These are phyloP conservation scores for Exophiala bonariae DNA, from an alignment of 2,329 filamentous ascomycete genomes.

Conservation along the genomic window DNA sequence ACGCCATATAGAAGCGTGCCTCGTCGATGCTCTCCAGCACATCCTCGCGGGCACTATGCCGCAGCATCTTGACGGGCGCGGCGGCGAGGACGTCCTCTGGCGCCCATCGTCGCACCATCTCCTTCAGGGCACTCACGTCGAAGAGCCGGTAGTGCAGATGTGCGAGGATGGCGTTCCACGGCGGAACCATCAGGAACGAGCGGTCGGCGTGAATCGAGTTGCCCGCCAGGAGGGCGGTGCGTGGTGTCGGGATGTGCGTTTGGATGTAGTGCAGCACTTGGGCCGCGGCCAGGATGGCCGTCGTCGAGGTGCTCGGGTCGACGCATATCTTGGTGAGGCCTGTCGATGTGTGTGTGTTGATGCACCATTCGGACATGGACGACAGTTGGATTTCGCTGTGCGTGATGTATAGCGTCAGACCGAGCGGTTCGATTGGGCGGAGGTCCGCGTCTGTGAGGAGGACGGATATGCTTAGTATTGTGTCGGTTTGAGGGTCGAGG, in stretches of 20 bases:
- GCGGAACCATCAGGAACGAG: constrained; percentile 72
- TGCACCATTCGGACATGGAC: constrained; percentile 89
- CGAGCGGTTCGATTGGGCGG: constrained; percentile 73
- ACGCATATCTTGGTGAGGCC: constrained; percentile 81
- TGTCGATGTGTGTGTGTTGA: constrained; percentile 72
- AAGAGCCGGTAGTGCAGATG: constrained; percentile 87
- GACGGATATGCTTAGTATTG: constrained; percentile 89
- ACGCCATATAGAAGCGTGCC: constrained; percentile 75
- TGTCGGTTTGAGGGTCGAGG: constrained; percentile 73
- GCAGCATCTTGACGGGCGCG: constrained; percentile 70
- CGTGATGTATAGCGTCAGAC: constrained; percentile 76
- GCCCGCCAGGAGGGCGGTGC: constrained; percentile 75
- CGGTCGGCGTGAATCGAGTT: constrained; percentile 92
- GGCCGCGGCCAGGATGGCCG: constrained; percentile 68
- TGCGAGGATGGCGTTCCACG: constrained; percentile 71
- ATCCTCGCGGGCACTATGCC: constrained; percentile 83
- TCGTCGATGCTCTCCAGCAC: constrained; percentile 95
- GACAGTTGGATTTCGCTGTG: constrained; percentile 69
- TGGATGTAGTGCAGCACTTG: constrained; percentile 77
- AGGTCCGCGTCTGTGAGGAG: constrained; percentile 83
- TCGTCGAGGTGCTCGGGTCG: constrained; percentile 54
- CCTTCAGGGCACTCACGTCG: constrained; percentile 90
- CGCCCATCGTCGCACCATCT: constrained; percentile 82
- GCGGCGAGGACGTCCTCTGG: constrained; percentile 58
- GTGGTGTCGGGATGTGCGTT: constrained; percentile 64